Evolutionary conservation across 148 eudicot species (phyloP).

Genomic region (Rhododendron ovatum): DNA sequence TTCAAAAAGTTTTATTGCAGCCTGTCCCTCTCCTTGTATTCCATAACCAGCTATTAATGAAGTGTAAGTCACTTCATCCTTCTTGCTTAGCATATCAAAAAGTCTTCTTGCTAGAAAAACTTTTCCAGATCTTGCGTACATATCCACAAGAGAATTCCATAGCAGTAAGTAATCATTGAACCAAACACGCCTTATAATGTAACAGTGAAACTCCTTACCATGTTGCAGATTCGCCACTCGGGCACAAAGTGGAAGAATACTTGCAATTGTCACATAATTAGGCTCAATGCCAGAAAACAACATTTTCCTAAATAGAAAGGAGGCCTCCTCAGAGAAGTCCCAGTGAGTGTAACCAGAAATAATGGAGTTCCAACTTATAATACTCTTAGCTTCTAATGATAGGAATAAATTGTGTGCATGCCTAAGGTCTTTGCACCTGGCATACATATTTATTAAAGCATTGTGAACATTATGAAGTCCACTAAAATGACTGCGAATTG

Average conservation of each 20-base stretch:
- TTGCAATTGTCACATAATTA: constrained; percentile 68
- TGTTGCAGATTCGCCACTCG: constrained; percentile 64
- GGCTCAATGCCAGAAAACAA: constrained; percentile 53
- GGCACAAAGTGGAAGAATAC: constrained; percentile 71
- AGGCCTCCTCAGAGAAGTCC: constrained; percentile 60
- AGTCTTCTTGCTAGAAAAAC: constrained; percentile 45
- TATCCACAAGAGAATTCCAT: constrained; percentile 67
- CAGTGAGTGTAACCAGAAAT: constrained; percentile 65
- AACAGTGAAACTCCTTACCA: constrained; percentile 77
- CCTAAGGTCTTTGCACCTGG: constrained; percentile 59
- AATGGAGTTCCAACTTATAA: constrained; percentile 76
- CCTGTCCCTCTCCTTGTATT: constrained; percentile 55
- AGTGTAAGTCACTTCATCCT: constrained; percentile 68
- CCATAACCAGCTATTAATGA: constrained; percentile 80
- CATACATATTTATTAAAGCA: constrained; percentile 79
- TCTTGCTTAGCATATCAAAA: constrained; percentile 48
- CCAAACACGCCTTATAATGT: constrained; percentile 46
- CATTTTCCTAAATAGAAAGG: constrained; percentile 74
- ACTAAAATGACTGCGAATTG: constrained; percentile 45
- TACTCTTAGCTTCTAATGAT: constrained; percentile 40
- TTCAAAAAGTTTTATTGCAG: constrained; percentile 57
- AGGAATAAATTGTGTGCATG: constrained; percentile 57
- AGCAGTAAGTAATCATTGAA: constrained; percentile 41
- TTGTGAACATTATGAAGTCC: constrained; percentile 54
- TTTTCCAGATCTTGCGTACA: constrained; percentile 79